phyloP scores from a whole-genome alignment of 495 filamentous ascomycete species.

The Chaetomium cochliodes region DNA sequence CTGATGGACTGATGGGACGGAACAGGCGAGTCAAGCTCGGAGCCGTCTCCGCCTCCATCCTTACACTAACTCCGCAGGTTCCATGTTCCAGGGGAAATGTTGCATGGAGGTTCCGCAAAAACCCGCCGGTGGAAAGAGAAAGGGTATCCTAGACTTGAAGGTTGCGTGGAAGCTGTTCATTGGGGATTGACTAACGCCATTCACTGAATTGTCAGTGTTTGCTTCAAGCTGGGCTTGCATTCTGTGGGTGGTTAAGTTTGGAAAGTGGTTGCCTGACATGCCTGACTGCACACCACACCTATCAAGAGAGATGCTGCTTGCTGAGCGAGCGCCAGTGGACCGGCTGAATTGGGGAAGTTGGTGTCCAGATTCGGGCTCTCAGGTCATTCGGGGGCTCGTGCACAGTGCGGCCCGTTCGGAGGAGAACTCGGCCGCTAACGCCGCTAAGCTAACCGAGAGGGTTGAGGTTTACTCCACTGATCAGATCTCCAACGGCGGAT shows the following conservation, averaged over 20 bases:
- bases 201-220: not conserved
- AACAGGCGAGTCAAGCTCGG: too few species aligned
- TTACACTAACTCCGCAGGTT: too few species aligned
- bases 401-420: conserved; percentile 13
- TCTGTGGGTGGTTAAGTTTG: not conserved
- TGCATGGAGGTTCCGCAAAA: not conserved
- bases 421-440: conserved; percentile 2
- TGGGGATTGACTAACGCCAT: not conserved
- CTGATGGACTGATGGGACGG: not conserved
- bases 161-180: too few species aligned
- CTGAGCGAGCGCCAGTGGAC: not conserved
- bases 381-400: not conserved
- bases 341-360: conserved; percentile 7
- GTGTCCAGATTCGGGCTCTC: not conserved
- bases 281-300: too few species aligned
- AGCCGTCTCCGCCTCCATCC: not conserved
- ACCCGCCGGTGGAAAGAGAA: not conserved
- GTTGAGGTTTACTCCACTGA: not conserved
- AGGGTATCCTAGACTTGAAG: too few species aligned
- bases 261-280: conserved; percentile 5
- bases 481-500: not conserved
- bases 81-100: not conserved
- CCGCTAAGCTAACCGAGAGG: not conserved
- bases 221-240: not conserved
- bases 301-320: not conserved